Conservation (phyloP, 2,329 filamentous ascomycete species). For the Arthrobotrys musiformis region DNA sequence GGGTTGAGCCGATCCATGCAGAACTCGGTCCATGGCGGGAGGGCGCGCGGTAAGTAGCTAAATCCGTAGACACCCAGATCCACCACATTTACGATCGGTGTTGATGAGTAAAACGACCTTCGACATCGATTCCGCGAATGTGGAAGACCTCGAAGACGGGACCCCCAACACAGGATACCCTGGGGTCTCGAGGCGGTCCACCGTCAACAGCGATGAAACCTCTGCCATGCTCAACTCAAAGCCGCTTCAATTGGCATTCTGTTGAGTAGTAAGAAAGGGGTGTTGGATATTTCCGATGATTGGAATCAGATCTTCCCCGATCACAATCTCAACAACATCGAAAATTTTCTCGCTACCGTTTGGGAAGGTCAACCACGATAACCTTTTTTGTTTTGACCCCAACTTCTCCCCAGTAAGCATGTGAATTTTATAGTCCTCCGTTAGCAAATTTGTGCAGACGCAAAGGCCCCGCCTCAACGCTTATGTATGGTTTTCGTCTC, state of each 20-base stretch:
- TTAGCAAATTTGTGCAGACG: too few species aligned
- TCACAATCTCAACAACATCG: constrained; percentile 63
- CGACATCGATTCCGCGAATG: constrained; percentile 64
- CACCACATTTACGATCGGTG: too few species aligned
- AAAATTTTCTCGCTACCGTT: constrained; percentile 64
- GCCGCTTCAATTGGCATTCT: constrained; percentile 64
- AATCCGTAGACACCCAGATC: too few species aligned
- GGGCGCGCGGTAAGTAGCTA: too few species aligned
- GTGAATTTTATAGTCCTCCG: too few species aligned
- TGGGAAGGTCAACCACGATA: constrained; percentile 63
- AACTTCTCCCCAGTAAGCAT: too few species aligned
- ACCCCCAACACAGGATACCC: constrained; percentile 62
- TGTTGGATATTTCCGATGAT: constrained; percentile 65
- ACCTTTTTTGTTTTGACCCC: too few species aligned
- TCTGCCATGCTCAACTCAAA: constrained; percentile 62
- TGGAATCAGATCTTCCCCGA: constrained; percentile 66
- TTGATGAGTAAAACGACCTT: too few species aligned
- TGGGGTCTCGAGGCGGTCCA: constrained; percentile 63
- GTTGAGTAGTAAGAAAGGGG: constrained; percentile 63
- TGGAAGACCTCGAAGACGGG: constrained; percentile 66
- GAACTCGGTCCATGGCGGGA: too few species aligned
- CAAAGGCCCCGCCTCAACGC: too few species aligned
- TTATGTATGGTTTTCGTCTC: too few species aligned
- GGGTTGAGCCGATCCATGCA: too few species aligned
- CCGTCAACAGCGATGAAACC: constrained; percentile 62